Percentiles rank a stretch among this genome's conserved stretches.
Evolutionary conservation across 2,329 filamentous ascomycete species (phyloP).

Genomic region (Aspergillus hiratsukae): DNA sequence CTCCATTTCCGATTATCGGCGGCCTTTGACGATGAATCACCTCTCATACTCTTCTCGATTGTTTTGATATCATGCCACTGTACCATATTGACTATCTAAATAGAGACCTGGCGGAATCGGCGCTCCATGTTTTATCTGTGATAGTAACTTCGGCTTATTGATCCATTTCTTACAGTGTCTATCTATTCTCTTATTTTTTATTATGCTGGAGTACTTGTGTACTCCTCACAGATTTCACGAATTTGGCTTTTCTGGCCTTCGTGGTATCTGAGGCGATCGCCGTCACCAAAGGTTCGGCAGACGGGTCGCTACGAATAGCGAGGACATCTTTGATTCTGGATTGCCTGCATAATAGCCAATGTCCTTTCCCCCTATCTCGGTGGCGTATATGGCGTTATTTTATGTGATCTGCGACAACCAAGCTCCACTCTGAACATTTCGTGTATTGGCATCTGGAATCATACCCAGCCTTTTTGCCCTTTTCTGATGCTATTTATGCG

Average conservation of each 20-base stretch:
- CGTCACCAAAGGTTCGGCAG: background rate
- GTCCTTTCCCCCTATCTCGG: conserved; percentile 1
- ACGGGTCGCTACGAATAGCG: background rate
- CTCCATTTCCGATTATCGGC: conserved; percentile 10
- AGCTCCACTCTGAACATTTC: conserved; percentile 28
- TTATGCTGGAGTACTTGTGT: conserved; percentile 15
- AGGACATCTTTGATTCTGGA: background rate
- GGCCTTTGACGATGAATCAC: conserved; percentile 19
- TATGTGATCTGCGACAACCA: conserved; percentile 12
- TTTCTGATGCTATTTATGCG: background rate
- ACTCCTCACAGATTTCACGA: conserved; percentile 5
- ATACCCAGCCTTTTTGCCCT: conserved; percentile 11
- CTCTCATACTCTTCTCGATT: conserved; percentile 20
- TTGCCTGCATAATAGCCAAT: background rate
- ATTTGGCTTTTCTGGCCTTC: conserved; percentile 3
- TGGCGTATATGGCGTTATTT: conserved; percentile 16
- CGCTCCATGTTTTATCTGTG: conserved; percentile 26
- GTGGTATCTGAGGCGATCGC: background rate
- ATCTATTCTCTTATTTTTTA: conserved; percentile 13
- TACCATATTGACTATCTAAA: conserved; percentile 37
- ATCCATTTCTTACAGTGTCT: conserved; percentile 13
- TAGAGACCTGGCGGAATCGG: conserved; percentile 34
- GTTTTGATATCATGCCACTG: conserved; percentile 30
- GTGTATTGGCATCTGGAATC: conserved; percentile 19
- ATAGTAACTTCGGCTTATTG: conserved; percentile 19